Conservation (phyloP, 768 basidiomycete genomes). For the Trametes cingulata region DNA sequence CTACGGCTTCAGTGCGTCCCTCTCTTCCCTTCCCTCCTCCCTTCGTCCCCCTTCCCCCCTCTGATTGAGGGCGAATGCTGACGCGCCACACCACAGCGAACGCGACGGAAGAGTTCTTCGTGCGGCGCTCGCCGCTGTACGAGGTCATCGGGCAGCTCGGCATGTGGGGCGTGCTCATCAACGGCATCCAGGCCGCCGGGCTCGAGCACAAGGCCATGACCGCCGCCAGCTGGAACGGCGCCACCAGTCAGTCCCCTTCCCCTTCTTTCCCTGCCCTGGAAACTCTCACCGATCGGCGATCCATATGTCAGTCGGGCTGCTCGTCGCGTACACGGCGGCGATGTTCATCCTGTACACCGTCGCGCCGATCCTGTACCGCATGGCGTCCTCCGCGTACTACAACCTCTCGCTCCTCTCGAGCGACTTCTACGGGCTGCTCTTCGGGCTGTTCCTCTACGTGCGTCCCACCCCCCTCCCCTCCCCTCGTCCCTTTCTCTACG, state of each 20-base stretch:
- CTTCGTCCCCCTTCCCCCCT: too few relatives aligned
- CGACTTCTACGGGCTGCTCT: conserved; percentile 85
- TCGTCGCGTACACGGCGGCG: conserved; percentile 58
- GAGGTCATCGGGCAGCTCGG: conserved; percentile 89
- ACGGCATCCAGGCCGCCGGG: conserved; percentile 73
- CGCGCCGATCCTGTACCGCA: conserved; percentile 82
- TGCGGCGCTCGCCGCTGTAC: conserved; percentile 75
- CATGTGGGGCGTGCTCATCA: conserved; percentile 81
- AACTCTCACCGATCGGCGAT: neutral
- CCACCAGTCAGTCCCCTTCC: conserved; percentile 52
- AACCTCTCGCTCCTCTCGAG: conserved; percentile 85
- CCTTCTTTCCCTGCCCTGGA: neutral
- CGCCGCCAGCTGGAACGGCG: conserved; percentile 69
- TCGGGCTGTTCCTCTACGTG: conserved; percentile 65
- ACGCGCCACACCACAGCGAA: conserved; percentile 54
- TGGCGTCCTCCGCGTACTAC: conserved; percentile 84
- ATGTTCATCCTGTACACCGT: conserved; percentile 86
- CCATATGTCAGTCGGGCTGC: conserved; percentile 45
- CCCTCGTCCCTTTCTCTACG: too few relatives aligned
- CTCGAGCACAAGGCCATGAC: conserved; percentile 72
- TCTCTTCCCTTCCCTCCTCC: neutral
- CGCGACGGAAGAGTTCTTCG: conserved; percentile 87
- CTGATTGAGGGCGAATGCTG: too few relatives aligned
- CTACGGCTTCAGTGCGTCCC: conserved; percentile 77
- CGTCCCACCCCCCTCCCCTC: conserved; percentile 22